phyloP scores from a whole-genome alignment of 371 early-diverging fungal species.

The Haplosporangium sp. region DNA sequence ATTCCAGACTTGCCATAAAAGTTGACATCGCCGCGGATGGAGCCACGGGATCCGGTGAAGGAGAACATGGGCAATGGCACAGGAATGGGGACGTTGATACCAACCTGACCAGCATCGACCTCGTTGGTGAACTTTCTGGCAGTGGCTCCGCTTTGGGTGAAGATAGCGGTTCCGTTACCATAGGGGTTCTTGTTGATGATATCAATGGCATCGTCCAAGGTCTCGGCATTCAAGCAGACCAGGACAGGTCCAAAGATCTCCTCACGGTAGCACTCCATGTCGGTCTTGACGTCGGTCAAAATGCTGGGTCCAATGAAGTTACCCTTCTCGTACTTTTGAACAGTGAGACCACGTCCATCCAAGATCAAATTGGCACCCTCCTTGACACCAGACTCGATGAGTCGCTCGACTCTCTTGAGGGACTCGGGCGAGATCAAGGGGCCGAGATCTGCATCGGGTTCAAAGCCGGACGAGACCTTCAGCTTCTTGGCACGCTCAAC shows the following conservation, averaged over 20 bases:
- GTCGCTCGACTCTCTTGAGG: constrained; percentile 78
- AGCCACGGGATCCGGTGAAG: constrained; percentile 94
- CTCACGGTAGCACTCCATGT: constrained; percentile 94
- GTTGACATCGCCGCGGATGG: constrained; percentile 95
- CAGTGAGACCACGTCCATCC: constrained; percentile 88
- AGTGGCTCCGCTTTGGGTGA: constrained; percentile 90
- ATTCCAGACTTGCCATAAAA: constrained; percentile 90
- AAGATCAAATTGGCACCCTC: constrained; percentile 92
- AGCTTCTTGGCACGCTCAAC: constrained; percentile 88
- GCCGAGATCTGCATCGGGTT: constrained; percentile 89
- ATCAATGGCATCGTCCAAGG: constrained; percentile 93
- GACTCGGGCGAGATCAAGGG: constrained; percentile 91
- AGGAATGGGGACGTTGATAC: constrained; percentile 73
- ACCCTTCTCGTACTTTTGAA: constrained; percentile 84
- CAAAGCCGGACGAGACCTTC: constrained; percentile 90
- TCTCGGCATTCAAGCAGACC: constrained; percentile 84
- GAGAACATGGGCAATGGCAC: constrained; percentile 98
- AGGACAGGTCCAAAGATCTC: constrained; percentile 98
- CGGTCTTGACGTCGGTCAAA: constrained; percentile 79
- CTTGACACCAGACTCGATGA: constrained; percentile 87
- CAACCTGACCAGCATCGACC: constrained; percentile 93
- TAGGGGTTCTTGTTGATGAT: constrained; percentile 93
- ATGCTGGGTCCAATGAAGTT: constrained; percentile 97
- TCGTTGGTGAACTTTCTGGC: constrained; percentile 93
- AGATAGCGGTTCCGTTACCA: constrained; percentile 97